Percentiles rank a stretch among this genome's conserved stretches.
Evolutionary conservation across 1,284 basidiomycete species (phyloP).

Genomic region (Omphalotus olearius): DNA sequence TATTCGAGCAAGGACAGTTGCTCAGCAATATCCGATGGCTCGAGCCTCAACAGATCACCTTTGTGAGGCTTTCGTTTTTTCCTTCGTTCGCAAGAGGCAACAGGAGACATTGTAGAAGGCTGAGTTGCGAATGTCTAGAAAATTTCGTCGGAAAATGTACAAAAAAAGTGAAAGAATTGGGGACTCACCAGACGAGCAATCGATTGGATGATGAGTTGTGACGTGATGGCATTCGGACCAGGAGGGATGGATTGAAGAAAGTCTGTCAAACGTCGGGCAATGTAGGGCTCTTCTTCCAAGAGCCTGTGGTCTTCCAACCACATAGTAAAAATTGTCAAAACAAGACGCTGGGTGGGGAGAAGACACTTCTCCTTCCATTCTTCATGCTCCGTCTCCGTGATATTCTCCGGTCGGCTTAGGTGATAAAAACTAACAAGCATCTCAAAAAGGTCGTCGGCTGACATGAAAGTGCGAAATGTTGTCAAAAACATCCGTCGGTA

Average conservation of each 20-base stretch:
- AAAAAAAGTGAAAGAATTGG: not conserved
- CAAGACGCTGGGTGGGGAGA: constrained; percentile 49
- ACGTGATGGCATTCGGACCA: constrained; percentile 38
- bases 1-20: constrained; percentile 61
- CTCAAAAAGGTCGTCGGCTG: constrained; percentile 63
- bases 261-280: constrained; percentile 50
- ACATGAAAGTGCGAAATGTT: constrained; percentile 78
- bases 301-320: constrained; percentile 62
- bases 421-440: constrained; percentile 62
- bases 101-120: constrained; percentile 22
- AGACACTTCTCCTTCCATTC: constrained; percentile 66
- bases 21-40: constrained; percentile 54
- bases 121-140: constrained; percentile 21
- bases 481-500: constrained; percentile 71
- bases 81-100: constrained; percentile 25
- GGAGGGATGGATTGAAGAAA: constrained; percentile 49
- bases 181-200: constrained; percentile 52
- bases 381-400: constrained; percentile 48
- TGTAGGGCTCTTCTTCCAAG: constrained; percentile 58
- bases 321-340: constrained; percentile 50
- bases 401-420: constrained; percentile 46
- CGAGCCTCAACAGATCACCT: constrained; percentile 50
- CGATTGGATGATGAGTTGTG: constrained; percentile 45
- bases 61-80: constrained; percentile 41
- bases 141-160: constrained; percentile 13